Conservation (phyloP, 371 early-diverging fungal genomes). For the Mortierella sp. region DNA sequence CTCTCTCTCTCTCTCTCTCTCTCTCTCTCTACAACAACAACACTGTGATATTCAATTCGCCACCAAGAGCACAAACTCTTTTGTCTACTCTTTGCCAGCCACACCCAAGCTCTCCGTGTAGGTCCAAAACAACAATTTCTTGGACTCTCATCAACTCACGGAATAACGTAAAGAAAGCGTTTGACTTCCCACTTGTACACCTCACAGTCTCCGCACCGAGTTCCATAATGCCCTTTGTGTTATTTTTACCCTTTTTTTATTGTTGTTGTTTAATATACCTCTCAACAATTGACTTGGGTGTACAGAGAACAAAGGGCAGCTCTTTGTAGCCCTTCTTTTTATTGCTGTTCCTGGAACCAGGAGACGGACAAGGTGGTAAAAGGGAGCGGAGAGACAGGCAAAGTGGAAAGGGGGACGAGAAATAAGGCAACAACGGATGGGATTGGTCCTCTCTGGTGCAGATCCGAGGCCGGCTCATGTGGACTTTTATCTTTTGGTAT, state of each 20-base stretch:
- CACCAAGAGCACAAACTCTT: not conserved
- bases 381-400: conserved; percentile 1
- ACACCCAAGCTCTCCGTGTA: not conserved
- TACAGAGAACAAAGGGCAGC: not conserved
- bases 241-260: not conserved
- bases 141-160: not conserved
- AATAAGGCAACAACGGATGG: not conserved
- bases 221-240: not conserved
- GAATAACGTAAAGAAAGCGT: not conserved
- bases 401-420: not conserved
- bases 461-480: conserved; percentile 12
- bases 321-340: not conserved
- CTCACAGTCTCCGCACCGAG: not conserved
- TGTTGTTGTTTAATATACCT: not conserved
- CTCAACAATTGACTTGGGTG: not conserved
- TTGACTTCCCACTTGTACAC: not conserved
- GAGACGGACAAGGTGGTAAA: conserved; percentile 7
- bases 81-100: not conserved
- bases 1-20: not conserved
- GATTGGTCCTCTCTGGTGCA: conserved; percentile 4
- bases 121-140: not conserved
- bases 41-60: not conserved
- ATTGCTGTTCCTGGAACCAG: conserved; percentile 15
- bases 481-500: not conserved
- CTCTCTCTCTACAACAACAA: not conserved